These are phyloP conservation scores for Colletotrichum phormii DNA, from an alignment of 2,329 filamentous ascomycete species.

Conservation along the genomic window DNA sequence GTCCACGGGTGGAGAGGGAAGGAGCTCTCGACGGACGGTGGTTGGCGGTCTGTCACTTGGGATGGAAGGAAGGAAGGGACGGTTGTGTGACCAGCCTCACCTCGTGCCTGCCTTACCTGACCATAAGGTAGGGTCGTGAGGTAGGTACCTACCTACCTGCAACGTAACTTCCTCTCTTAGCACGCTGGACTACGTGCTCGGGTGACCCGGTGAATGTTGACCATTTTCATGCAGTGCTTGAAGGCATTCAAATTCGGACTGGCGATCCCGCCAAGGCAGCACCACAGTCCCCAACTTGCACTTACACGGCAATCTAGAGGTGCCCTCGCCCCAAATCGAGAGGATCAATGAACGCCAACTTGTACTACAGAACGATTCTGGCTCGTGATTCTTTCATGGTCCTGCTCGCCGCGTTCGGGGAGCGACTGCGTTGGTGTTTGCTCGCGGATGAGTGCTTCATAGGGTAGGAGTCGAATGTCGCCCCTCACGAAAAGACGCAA, in stretches of 20 bases:
- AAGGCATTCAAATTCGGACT: background rate
- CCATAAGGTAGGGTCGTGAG: too few relatives aligned
- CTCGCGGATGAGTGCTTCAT: slow-evolving; percentile 8
- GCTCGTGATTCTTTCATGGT: background rate
- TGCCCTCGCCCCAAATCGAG: background rate
- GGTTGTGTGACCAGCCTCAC: slow-evolving; percentile 7
- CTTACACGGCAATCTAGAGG: background rate
- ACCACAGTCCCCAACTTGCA: background rate
- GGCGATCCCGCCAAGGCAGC: background rate
- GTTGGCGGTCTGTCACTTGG: background rate
- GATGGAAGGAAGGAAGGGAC: slow-evolving; percentile 9
- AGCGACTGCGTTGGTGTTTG: slow-evolving; percentile 1
- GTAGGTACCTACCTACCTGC: background rate
- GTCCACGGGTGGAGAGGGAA: background rate
- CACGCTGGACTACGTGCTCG: background rate
- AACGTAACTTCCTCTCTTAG: background rate
- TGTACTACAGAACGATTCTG: background rate
- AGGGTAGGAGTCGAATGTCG: background rate
- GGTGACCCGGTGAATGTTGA: background rate
- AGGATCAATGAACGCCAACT: background rate
- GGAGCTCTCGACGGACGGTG: background rate
- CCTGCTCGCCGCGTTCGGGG: slow-evolving; percentile 15
- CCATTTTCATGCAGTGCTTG: background rate
- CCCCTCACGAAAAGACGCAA: background rate
- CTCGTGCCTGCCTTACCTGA: background rate